These are phyloP conservation scores for Populus tremula DNA, from an alignment of 345 rosid species.

Conservation along the genomic window DNA sequence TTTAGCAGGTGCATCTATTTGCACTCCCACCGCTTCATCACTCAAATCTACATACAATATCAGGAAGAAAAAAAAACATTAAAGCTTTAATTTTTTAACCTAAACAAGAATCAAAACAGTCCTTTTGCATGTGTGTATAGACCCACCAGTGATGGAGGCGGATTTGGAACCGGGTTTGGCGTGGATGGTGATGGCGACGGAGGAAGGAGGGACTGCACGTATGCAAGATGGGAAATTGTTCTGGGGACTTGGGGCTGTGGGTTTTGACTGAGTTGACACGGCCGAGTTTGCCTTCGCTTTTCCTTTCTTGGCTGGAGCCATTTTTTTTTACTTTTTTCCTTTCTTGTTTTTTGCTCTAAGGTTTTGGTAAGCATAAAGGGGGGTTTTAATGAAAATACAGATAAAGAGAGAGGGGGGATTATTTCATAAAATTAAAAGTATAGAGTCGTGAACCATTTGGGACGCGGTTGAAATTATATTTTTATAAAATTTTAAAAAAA, in stretches of 20 bases:
- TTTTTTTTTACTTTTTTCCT: not conserved
- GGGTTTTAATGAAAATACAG: no score
- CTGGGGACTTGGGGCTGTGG: not conserved
- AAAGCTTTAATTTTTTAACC: no score
- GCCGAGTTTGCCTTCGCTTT: conserved; percentile 44
- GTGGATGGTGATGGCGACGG: conserved; percentile 87
- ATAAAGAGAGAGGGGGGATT: no score
- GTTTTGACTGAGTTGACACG: not conserved
- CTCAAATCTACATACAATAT: conserved; percentile 52
- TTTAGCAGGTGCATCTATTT: conserved; percentile 88
- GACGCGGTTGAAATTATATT: no score
- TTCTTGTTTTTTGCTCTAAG: no score
- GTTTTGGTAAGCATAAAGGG: no score
- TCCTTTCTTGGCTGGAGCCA: conserved; percentile 72
- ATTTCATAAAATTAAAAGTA: no score
- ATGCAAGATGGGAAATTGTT: conserved; percentile 58
- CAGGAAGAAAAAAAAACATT: conserved; percentile 1
- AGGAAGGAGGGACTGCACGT: conserved; percentile 59
- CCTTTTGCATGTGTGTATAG: not conserved
- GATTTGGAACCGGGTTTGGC: conserved; percentile 94
- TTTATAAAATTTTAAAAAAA: no score
- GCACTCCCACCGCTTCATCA: conserved; percentile 79
- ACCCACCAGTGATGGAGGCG: conserved; percentile 75
- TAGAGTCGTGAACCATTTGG: no score
- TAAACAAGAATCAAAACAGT: not conserved